Conservation (phyloP, 2,329 filamentous ascomycete genomes). For the Metarhizium robertsii region DNA sequence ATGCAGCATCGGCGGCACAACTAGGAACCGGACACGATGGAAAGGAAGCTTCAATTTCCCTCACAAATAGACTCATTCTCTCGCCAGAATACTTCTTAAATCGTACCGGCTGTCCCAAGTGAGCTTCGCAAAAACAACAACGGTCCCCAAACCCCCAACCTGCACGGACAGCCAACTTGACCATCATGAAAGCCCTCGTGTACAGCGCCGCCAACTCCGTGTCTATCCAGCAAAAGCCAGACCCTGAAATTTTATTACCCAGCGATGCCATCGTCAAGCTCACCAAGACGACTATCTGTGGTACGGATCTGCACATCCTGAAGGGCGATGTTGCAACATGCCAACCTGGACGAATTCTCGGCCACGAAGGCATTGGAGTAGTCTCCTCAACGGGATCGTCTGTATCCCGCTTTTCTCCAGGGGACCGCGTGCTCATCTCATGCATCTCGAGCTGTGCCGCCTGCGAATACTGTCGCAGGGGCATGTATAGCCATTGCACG, state of each 20-base stretch:
- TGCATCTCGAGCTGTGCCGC: conserved; percentile 41
- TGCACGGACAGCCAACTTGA: not conserved
- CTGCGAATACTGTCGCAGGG: conserved; percentile 40
- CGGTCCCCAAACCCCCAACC: not conserved
- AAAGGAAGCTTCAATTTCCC: not conserved
- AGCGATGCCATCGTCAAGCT: conserved; percentile 41
- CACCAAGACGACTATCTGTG: conserved; percentile 40
- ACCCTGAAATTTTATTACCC: conserved; percentile 28
- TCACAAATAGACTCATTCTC: not conserved
- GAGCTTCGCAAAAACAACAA: not conserved
- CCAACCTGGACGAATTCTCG: conserved; percentile 34
- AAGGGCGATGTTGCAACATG: conserved; percentile 43
- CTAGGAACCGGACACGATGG: not conserved
- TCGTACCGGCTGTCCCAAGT: not conserved
- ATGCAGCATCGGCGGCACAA: not conserved
- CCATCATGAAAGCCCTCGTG: conserved; percentile 36
- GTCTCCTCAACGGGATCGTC: conserved; percentile 34
- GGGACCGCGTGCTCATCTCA: conserved; percentile 42
- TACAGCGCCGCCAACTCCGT: conserved; percentile 26
- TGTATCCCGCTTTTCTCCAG: conserved; percentile 36
- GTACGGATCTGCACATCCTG: conserved; percentile 46
- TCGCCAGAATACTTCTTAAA: not conserved
- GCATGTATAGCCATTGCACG: conserved; percentile 43
- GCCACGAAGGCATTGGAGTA: conserved; percentile 44
- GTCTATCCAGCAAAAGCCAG: conserved; percentile 29